Evolutionary conservation across 2,329 filamentous ascomycete species (phyloP), one percentile per base, ranked within the genome.

Genomic region (Coleophoma crateriformis): DNA sequence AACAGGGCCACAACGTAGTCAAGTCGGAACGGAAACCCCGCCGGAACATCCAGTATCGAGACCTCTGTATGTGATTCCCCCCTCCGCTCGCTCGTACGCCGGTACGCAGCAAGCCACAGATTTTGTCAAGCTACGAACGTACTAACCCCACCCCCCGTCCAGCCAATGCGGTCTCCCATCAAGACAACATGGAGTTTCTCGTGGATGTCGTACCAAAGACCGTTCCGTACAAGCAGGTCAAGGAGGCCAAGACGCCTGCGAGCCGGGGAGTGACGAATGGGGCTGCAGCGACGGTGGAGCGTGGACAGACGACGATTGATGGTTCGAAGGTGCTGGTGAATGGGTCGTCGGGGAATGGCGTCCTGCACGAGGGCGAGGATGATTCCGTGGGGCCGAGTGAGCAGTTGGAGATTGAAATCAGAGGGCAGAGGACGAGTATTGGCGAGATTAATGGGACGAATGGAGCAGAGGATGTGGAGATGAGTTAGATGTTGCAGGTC

Each of bases 141-240:
- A 10, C 27, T 27, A 27, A 27, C 27, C 49, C n/a, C 10, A 42
- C 10, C 39, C 39, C 41, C 4, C 32, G 27, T 46, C 35, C 61
- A 90, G 90, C 91, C 58, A 88, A 82, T 62, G 92, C 94, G 27
- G 85, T 97, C 49, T 81, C 87, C 7, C 87, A 90, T 65, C 84
- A 90, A 54, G 94, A 97, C 68, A 95, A 95, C 66, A 85, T 99
- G 46, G 91, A 99, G 67, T 99, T 99, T 65, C 81, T 99, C 13
- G 79, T 87, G 54, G 94, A 99, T 68, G 82, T 95, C 22, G 87
- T 96, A 35, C 94, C 94, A 50, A 87, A 87, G 66, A 96, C 91
- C 1, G 81, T 85, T 6, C 84, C 88, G 14, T 95, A 84, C 72
- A 88, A 87, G 64, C 81, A 88, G 58, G 81, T 87, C 70, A 92